These are phyloP conservation scores for Glebionis coronaria DNA, from an alignment of 129 eudicot species.

Conservation along the genomic window DNA sequence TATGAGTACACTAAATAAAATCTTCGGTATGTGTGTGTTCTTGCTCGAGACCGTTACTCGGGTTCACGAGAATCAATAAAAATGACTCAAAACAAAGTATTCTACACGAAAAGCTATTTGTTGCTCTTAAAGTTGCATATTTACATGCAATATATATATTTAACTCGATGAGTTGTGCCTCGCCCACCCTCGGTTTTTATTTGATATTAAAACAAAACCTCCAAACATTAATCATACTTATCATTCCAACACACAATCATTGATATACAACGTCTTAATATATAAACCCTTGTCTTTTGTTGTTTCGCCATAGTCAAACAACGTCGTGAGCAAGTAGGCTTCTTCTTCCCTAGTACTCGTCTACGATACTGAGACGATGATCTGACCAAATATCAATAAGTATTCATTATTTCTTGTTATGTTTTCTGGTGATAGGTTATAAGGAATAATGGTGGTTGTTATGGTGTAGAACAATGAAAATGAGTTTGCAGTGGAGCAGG, in stretches of 20 bases:
- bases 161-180: no score
- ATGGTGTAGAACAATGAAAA: background rate
- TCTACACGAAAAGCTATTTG: background rate
- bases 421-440: slow-evolving; percentile 4
- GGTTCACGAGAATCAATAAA: no score
- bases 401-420: slow-evolving; percentile 17
- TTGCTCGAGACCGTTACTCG: no score
- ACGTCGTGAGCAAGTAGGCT: slow-evolving; percentile 28
- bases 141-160: no score
- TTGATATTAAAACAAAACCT: no score
- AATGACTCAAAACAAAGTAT: no score
- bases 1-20: no score
- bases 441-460: background rate
- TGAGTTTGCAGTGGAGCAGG: slow-evolving; percentile 2
- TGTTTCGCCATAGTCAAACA: slow-evolving; percentile 40
- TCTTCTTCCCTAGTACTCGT: slow-evolving; percentile 31
- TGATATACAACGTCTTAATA: slow-evolving; percentile 48
- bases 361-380: slow-evolving; percentile 35
- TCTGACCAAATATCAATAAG: slow-evolving; percentile 32
- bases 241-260: slow-evolving; percentile 25
- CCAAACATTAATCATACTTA: no score
- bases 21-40: no score
- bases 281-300: slow-evolving; percentile 47
- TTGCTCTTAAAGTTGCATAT: no score
- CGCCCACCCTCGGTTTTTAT: no score